These are phyloP conservation scores for Trichophyton simii DNA, from an alignment of 2,329 filamentous ascomycete species.

Conservation along the genomic window DNA sequence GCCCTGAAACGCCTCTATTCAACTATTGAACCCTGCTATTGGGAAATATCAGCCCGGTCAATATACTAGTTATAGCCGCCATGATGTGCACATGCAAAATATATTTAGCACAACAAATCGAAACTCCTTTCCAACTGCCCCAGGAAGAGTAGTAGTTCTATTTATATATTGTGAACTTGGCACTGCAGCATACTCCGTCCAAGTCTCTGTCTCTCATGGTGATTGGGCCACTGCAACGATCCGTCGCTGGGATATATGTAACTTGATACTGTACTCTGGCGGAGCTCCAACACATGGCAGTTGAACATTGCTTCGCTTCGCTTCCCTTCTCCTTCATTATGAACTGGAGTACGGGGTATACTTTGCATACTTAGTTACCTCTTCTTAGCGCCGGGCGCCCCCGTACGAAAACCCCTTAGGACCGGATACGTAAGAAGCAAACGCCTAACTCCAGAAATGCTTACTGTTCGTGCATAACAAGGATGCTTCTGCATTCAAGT, in stretches of 20 bases:
- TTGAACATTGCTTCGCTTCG: not conserved
- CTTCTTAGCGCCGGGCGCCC: not conserved
- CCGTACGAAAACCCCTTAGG: not conserved
- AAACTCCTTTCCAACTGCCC: not conserved
- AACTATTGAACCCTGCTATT: not conserved
- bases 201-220: not conserved
- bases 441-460: not conserved
- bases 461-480: not conserved
- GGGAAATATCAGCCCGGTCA: not conserved
- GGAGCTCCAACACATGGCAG: not conserved
- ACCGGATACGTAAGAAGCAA: not conserved
- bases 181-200: not conserved
- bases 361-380: too few species aligned
- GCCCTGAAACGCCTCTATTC: constrained; percentile 4
- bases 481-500: not conserved
- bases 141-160: not conserved
- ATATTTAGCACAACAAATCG: not conserved
- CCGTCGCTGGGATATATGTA: not conserved
- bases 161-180: not conserved
- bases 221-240: not conserved
- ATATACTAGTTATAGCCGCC: not conserved
- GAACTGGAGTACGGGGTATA: not conserved
- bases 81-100: not conserved
- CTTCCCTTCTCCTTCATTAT: not conserved
- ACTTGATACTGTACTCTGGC: not conserved